Base-by-base conservation (phyloP, 2,329 filamentous ascomycete genomes). In the Diaporthe sp. region DNA sequence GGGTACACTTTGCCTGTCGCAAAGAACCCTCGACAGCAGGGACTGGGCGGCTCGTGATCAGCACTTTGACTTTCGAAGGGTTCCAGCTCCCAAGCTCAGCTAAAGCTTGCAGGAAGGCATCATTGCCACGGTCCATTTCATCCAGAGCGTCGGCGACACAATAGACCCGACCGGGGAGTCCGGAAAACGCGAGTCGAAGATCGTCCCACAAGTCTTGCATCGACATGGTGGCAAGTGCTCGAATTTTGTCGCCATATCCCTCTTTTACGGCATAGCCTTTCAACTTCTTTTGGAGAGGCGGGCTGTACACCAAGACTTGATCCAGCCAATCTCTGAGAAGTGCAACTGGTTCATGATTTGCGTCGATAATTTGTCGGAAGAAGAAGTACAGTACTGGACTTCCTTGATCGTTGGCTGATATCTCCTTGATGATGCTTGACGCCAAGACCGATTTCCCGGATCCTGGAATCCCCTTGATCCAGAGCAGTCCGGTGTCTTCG, bases 41-140 rank as follows among this genome's bases (percentile, higher is more conserved):
- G 49, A 51, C 49, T 51, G 49, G 49, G 22, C 49, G 49, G 49
- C 49, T 51, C 49, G 49, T 51, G 22, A 51, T 51, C 49, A 51
- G 22, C 6, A 51, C 49, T 51, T 51, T 51, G 49, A 51, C 49
- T 13, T 51, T 51, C 13, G 49, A 25, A 12, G 49, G 49, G 6
- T 51, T 51, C 49, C 49, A 51, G 49, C 49, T 51, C 49, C 49
- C 49, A 51, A 51, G 49, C 22, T 51, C 49, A 51, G 49, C 49
- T 51, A 51, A 51, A 51, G 49, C 49, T 51, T 51, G 49, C 49
- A 51, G 49, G 49, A 51, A 51, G 49, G 49, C 22, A 51, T 51
- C 49, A 51, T 51, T 51, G 49, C 49, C 22, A 13, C n/a, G 22
- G 22, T 51, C 49, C 49, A 51, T 51, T 51, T 51, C 49, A 25